Percentiles rank a stretch among this genome's conserved stretches.
Evolutionary conservation across 2,329 filamentous ascomycete species (phyloP).

Genomic region (Polytolypa hystricis): DNA sequence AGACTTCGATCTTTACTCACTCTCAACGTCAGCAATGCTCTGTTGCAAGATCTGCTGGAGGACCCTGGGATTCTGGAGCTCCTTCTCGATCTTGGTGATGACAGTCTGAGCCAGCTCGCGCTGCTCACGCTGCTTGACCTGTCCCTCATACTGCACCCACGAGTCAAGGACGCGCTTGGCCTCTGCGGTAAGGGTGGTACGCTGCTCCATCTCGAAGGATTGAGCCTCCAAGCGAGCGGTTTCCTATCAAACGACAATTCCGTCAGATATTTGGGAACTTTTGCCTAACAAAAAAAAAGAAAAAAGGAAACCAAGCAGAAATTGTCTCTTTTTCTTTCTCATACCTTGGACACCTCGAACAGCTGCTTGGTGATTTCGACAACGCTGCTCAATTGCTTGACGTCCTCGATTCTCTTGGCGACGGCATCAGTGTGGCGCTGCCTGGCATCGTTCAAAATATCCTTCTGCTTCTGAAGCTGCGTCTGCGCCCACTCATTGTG

Average conservation of each 20-base stretch:
- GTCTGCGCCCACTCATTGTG: slow-evolving; percentile 87
- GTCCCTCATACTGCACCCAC: slow-evolving; percentile 96
- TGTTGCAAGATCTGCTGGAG: slow-evolving; percentile 97
- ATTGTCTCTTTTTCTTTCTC: slow-evolving; percentile 11
- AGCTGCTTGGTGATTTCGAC: slow-evolving; percentile 95
- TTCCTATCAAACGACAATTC: slow-evolving; percentile 55
- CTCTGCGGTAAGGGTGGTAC: slow-evolving; percentile 81
- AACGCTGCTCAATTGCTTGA: slow-evolving; percentile 87
- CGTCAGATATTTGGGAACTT: no score
- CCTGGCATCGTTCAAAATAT: slow-evolving; percentile 87
- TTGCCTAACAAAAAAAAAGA: no score
- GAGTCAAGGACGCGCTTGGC: slow-evolving; percentile 94
- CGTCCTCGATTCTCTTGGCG: slow-evolving; percentile 84
- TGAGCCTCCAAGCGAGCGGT: slow-evolving; percentile 91
- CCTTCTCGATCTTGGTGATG: slow-evolving; percentile 97
- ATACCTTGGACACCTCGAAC: slow-evolving; percentile 95
- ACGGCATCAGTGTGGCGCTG: slow-evolving; percentile 92
- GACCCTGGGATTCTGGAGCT: slow-evolving; percentile 94
- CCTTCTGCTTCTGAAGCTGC: slow-evolving; percentile 85
- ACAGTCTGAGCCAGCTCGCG: slow-evolving; percentile 83
- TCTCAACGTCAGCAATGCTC: slow-evolving; percentile 91
- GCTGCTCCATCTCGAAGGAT: slow-evolving; percentile 95
- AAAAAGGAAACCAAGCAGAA: slow-evolving; percentile 1
- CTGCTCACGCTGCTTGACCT: slow-evolving; percentile 99
- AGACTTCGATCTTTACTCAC: slow-evolving; percentile 45